phyloP scores from a whole-genome alignment of 1,284 basidiomycete genomes.

The Porodaedalea pini region DNA sequence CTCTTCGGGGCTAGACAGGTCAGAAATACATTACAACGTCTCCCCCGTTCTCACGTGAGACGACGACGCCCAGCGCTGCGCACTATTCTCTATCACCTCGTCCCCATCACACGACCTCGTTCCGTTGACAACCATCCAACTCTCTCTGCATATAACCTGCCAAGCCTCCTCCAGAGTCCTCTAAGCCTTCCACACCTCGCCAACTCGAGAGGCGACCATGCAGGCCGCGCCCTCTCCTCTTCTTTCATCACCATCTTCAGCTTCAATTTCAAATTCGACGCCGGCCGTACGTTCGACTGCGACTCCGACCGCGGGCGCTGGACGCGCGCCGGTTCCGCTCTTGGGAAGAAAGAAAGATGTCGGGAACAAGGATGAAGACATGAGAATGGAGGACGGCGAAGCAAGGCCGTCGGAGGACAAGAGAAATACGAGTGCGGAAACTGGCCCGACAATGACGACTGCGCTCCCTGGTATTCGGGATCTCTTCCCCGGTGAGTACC shows the following conservation, averaged over 20 bases:
- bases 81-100: no score
- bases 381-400: neutral
- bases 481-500: conserved; percentile 19
- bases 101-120: no score
- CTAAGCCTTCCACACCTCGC: neutral
- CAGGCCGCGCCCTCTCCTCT: neutral
- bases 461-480: conserved; percentile 17
- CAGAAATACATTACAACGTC: neutral
- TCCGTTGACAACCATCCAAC: no score
- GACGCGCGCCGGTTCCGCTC: neutral
- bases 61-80: no score
- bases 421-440: neutral
- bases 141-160: neutral
- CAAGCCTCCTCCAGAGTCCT: neutral
- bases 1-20: neutral
- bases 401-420: neutral
- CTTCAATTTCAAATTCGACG: neutral
- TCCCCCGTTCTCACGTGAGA: neutral
- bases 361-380: neutral
- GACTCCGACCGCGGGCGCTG: neutral
- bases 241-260: neutral
- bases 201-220: neutral
- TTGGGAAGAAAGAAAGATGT: neutral
- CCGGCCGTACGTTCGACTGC: neutral
- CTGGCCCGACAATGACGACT: neutral